These are phyloP conservation scores for Akanthomyces dipterigenus DNA, from an alignment of 2,329 filamentous ascomycete genomes.

Conservation along the genomic window DNA sequence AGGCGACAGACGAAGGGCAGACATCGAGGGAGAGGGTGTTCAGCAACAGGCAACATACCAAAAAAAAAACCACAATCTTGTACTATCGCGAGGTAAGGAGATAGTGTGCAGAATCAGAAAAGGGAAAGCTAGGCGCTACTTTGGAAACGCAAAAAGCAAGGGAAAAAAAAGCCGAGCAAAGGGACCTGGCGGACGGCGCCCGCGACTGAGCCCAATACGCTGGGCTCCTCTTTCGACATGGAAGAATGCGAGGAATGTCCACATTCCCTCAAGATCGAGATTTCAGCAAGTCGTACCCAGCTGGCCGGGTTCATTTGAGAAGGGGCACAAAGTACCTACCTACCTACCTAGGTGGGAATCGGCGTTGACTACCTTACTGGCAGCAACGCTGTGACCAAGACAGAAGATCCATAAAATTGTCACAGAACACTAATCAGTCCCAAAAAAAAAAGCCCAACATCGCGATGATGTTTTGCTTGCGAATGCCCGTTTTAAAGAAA, in stretches of 20 bases:
- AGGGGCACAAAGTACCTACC: too few relatives aligned
- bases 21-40: not conserved
- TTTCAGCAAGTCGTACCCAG: not conserved
- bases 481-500: too few relatives aligned
- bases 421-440: too few relatives aligned
- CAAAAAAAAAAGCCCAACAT: not conserved
- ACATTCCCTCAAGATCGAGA: conserved; percentile 1
- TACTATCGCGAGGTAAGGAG: not conserved
- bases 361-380: too few relatives aligned
- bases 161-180: not conserved
- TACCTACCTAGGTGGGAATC: too few relatives aligned
- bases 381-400: too few relatives aligned
- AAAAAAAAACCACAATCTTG: not conserved
- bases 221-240: not conserved
- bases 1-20: too few relatives aligned
- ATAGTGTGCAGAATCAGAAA: too few relatives aligned
- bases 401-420: too few relatives aligned
- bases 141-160: not conserved
- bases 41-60: not conserved
- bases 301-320: not conserved
- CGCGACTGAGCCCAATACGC: not conserved
- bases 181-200: not conserved
- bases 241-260: not conserved
- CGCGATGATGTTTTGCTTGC: not conserved
- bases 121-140: too few relatives aligned